Evolutionary conservation across 106 monocot genomes (phyloP).

Genomic region (Agapanthus africanus): DNA sequence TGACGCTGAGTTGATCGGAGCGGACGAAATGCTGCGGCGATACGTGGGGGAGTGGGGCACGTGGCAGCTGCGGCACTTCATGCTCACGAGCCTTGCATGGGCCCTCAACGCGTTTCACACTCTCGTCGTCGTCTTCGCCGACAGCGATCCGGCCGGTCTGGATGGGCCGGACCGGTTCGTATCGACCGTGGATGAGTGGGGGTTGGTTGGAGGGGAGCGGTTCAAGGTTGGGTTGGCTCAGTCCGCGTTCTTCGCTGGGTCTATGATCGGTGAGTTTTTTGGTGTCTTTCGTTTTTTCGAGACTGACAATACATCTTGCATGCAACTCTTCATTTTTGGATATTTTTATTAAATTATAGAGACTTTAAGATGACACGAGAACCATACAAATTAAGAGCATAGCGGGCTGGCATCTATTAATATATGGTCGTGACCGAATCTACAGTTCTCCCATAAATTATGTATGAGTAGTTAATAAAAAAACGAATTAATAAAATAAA

Average conservation of each 20-base stretch:
- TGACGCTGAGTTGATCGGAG: slow-evolving; percentile 28
- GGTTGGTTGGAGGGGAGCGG: slow-evolving; percentile 44
- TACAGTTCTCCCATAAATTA: no score
- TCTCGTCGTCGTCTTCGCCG: slow-evolving; percentile 49
- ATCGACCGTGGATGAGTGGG: slow-evolving; percentile 27
- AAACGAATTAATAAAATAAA: no score
- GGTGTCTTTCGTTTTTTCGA: no score
- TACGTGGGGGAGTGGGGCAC: slow-evolving; percentile 63
- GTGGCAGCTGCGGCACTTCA: slow-evolving; percentile 78
- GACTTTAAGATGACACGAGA: no score
- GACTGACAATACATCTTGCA: no score
- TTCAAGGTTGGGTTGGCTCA: slow-evolving; percentile 74
- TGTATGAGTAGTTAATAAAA: no score
- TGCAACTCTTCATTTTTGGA: no score
- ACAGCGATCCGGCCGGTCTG: slow-evolving; percentile 17
- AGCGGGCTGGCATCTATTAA: no score
- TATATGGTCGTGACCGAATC: no score
- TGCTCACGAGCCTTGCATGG: slow-evolving; percentile 58
- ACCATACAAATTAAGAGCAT: no score
- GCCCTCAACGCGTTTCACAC: slow-evolving; percentile 57
- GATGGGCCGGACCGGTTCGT: neutral
- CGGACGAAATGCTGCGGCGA: slow-evolving; percentile 57
- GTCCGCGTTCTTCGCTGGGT: slow-evolving; percentile 68
- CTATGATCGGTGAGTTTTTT: slow-evolving; percentile 77
- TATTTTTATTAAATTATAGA: no score